Percentiles rank a stretch among this genome's conserved stretches.
Conservation (phyloP, 1,284 basidiomycete genomes). For the Pterula multifida region DNA sequence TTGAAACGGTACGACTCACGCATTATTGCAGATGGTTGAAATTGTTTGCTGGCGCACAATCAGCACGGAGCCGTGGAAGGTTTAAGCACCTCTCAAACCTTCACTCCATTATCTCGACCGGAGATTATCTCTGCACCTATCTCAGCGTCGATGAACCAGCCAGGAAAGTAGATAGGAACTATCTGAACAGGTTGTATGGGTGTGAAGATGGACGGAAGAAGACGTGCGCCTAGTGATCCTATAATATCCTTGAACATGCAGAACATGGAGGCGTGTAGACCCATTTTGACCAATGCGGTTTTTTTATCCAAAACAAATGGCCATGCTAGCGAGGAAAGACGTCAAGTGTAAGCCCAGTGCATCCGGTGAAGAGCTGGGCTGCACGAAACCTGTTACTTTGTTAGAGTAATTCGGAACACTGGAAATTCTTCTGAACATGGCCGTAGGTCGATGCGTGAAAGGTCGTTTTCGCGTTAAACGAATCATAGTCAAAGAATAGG, state of each 20-base stretch:
- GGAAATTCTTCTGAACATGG: neutral
- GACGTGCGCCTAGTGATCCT: neutral
- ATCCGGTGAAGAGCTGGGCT: neutral
- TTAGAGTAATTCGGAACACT: neutral
- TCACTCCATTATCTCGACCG: too few species aligned
- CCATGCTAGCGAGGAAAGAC: neutral
- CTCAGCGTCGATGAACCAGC: neutral
- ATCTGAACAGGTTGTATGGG: neutral
- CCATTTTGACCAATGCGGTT: neutral
- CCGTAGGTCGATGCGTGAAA: too few species aligned
- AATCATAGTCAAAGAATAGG: too few species aligned
- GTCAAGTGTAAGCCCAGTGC: neutral
- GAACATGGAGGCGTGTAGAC: neutral
- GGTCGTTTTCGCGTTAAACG: too few species aligned
- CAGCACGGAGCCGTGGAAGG: neutral
- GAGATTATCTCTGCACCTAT: neutral
- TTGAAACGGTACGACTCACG: neutral
- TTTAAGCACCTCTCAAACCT: too few species aligned
- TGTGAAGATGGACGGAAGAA: neutral
- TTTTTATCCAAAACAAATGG: neutral
- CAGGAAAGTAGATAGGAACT: neutral
- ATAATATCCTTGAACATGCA: neutral
- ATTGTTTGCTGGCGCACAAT: neutral
- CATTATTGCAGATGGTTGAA: neutral
- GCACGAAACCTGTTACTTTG: slow-evolving; percentile 1